Base-by-base conservation (phyloP, 768 basidiomycete genomes). In the Lentinula raphanica region DNA sequence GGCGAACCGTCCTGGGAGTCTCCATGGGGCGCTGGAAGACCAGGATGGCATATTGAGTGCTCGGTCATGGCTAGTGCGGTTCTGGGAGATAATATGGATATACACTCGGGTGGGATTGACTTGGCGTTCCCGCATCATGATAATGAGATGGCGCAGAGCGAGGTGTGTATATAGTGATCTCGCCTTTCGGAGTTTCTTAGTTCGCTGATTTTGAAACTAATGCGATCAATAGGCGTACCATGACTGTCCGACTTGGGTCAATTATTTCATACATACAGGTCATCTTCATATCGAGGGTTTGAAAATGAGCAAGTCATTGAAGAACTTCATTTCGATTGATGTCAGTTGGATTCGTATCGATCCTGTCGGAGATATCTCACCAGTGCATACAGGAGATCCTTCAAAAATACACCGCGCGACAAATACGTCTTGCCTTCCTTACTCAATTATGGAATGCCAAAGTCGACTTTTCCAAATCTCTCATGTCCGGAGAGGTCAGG, bases 1-100 rank as follows among this genome's bases (percentile, higher is more conserved):
- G 97, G 97, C 6, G 97, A 99, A 70, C 97, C 97, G 2, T 87
- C 87, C 3, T 99, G 97, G 96, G 84, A 88, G 0, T 97, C 94
- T 11, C 89, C 93, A 5, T 99, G 97, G 97, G 97, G 97, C 17
- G 77, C 76, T 40, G 94, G 95, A n/a, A 81, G 96, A 42, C 96
- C 96, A 3, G 96, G 96, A 15, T 99, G 96, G 96, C 96, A 99
- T 70, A 98, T 99, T 59, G 96, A 99, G 70, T 99, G 96, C 73
- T 95, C 92, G 3, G 96, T 97, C 32, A 99, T 99, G 96, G 95
- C 95, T 17, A 90, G 85, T 62, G 94, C 88, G 31, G 78, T 98
- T 49, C 77, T 98, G 45, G 96, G 95, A 2, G 82, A 87, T 58
- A 88, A 86, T 58, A 91, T 99, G 86, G 97, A 98, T 71, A 94